Conservation (phyloP, 2,329 filamentous ascomycete species). For the Eutypa lata region DNA sequence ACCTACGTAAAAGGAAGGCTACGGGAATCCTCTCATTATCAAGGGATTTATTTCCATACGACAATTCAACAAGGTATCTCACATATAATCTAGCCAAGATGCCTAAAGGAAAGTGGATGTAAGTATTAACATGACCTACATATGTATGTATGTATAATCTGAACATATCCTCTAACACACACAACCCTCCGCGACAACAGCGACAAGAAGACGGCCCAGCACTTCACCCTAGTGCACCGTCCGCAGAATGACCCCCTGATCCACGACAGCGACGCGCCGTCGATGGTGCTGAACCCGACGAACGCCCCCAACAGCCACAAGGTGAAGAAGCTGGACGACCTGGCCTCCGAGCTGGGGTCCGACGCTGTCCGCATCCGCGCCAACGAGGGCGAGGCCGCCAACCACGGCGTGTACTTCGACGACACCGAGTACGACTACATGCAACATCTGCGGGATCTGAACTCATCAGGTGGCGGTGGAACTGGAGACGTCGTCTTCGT, state of each 20-base stretch:
- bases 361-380: slow-evolving; percentile 65
- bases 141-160: slow-evolving; percentile 1
- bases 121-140: slow-evolving; percentile 27
- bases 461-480: slow-evolving; percentile 50
- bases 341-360: slow-evolving; percentile 71
- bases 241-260: slow-evolving; percentile 97
- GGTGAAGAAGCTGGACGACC: slow-evolving; percentile 69
- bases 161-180: too few species aligned
- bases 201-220: slow-evolving; percentile 87
- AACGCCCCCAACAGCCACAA: slow-evolving; percentile 46
- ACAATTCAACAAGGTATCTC: slow-evolving; percentile 2
- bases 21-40: too few species aligned
- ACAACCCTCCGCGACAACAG: too few species aligned
- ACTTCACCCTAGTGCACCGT: slow-evolving; percentile 91
- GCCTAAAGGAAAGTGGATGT: slow-evolving; percentile 77
- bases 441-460: slow-evolving; percentile 95
- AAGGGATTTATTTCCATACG: too few species aligned
- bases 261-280: slow-evolving; percentile 82
- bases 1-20: too few species aligned
- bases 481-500: slow-evolving; percentile 80
- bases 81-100: slow-evolving; percentile 53
- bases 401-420: slow-evolving; percentile 90
- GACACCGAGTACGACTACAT: slow-evolving; percentile 98
- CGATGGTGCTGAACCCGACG: slow-evolving; percentile 82
- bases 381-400: slow-evolving; percentile 95